Evolutionary conservation across 139 green algal species (phyloP), one percentile per base, ranked within the genome.

Genomic region (Monoraphidium neglectum): DNA sequence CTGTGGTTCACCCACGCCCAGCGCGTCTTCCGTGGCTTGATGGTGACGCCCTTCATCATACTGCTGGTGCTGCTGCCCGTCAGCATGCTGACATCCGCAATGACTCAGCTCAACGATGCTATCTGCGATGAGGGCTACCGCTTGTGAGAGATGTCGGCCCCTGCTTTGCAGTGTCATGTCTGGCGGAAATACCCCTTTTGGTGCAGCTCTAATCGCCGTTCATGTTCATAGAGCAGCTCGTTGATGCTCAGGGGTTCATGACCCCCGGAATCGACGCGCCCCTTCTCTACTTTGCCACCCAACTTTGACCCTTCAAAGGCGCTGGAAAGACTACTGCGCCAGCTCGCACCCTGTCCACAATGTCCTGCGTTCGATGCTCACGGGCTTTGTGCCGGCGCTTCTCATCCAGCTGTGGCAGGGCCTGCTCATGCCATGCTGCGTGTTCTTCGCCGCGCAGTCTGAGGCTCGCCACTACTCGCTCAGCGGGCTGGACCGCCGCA

Each of bases 401-500:
- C 49, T 95, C 36, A 87, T 95, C 21, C 83, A 72, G 47, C 60
- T 94, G 3, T 95, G 92, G 87, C 86, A 76, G 77, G 87, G 83
- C 63, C 68, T 93, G 13, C 57, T 89, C 54, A 79, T 94, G 54
- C 90, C 90, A 2, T 77, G 79, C 26, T 70, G 69, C 21, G 35
- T 89, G 8, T 89, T 86, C 68, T 46, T 78, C 54, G 32, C 76
- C 21, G 32, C 77, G 21, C 84, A 92, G 79, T 68, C 40, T 32
- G 73, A 84, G 57, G 73, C 53, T 15, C 32, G 61, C 18, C 77
- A 78, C 61, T 75, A 60, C 61, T 78, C 64, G 37, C 49, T 86
- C 3, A 76, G 54, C 35, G 37, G 30, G n/a, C 54, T 91, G 46
- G 86, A 91, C 51, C 65, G 65, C 37, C 60, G 77, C 3, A 87